phyloP scores from a whole-genome alignment of 2,329 filamentous ascomycete genomes.

The Fusarium sp. region DNA sequence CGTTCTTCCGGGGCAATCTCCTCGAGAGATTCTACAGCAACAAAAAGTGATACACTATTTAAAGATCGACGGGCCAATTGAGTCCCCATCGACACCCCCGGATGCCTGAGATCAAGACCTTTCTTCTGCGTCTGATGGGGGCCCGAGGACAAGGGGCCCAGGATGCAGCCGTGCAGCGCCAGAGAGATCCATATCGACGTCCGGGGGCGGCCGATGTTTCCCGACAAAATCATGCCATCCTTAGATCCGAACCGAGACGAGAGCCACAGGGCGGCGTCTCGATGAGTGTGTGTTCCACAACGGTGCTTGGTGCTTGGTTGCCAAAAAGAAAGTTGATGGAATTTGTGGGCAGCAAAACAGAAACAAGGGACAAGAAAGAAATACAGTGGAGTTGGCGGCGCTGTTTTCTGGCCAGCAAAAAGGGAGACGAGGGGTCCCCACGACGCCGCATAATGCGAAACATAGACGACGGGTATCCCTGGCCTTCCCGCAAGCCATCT shows the following conservation, averaged over 20 bases:
- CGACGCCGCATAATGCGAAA: conserved; percentile 34
- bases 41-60: conserved; percentile 28
- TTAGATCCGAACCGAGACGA: conserved; percentile 38
- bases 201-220: conserved; percentile 42
- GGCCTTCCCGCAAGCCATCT: conserved; percentile 19
- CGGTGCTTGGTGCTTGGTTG: not conserved
- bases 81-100: conserved; percentile 15
- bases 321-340: conserved; percentile 34
- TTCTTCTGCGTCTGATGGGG: conserved; percentile 2
- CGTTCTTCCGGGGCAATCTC: conserved; percentile 37
- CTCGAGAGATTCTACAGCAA: conserved; percentile 25
- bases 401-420: conserved; percentile 25
- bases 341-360: conserved; percentile 1
- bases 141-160: conserved; percentile 12
- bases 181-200: conserved; percentile 18
- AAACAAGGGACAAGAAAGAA: not conserved
- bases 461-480: conserved; percentile 38
- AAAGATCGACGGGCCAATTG: not conserved
- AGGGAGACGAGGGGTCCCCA: conserved; percentile 1
- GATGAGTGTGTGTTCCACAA: conserved; percentile 2
- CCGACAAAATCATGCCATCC: conserved; percentile 50
- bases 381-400: conserved; percentile 13
- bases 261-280: conserved; percentile 13
- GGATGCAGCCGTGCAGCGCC: conserved; percentile 25
- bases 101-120: conserved; percentile 19